phyloP scores from a whole-genome alignment of 2,329 filamentous ascomycete genomes.

The Eurotiales sp. region DNA sequence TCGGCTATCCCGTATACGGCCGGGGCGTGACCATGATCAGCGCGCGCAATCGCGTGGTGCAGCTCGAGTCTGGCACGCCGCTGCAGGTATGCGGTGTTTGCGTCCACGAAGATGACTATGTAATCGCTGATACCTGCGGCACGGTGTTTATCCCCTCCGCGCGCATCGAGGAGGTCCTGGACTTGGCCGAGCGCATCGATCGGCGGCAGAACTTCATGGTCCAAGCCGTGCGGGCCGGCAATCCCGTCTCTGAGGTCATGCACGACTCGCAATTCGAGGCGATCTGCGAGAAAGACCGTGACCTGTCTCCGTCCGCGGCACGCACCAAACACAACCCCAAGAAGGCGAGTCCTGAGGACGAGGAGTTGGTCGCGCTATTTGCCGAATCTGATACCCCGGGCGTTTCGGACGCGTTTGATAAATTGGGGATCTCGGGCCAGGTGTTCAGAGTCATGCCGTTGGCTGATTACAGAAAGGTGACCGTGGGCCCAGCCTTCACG shows the following conservation, averaged over 20 bases:
- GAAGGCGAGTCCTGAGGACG: too few relatives aligned
- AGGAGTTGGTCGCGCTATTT: background rate
- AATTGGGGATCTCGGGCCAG: background rate
- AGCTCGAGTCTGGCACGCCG: slow-evolving; percentile 28
- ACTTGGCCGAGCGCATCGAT: background rate
- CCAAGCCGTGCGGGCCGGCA: background rate
- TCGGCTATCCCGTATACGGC: slow-evolving; percentile 32
- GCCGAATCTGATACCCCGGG: background rate
- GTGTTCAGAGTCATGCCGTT: background rate
- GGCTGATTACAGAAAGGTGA: slow-evolving; percentile 25
- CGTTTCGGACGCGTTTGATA: background rate
- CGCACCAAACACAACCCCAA: too few relatives aligned
- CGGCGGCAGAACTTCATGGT: background rate
- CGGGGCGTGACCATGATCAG: slow-evolving; percentile 32
- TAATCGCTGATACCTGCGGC: background rate
- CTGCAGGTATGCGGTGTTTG: slow-evolving; percentile 8
- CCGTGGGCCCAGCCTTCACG: slow-evolving; percentile 31
- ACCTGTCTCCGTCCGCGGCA: too few relatives aligned
- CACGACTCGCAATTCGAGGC: background rate
- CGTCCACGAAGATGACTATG: background rate
- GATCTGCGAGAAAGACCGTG: too few relatives aligned
- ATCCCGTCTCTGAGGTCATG: background rate
- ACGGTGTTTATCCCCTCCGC: background rate
- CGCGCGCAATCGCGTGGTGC: slow-evolving; percentile 29
- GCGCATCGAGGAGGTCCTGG: background rate